Conservation (phyloP, 2,329 filamentous ascomycete genomes). For the Albifimbria verrucaria region DNA sequence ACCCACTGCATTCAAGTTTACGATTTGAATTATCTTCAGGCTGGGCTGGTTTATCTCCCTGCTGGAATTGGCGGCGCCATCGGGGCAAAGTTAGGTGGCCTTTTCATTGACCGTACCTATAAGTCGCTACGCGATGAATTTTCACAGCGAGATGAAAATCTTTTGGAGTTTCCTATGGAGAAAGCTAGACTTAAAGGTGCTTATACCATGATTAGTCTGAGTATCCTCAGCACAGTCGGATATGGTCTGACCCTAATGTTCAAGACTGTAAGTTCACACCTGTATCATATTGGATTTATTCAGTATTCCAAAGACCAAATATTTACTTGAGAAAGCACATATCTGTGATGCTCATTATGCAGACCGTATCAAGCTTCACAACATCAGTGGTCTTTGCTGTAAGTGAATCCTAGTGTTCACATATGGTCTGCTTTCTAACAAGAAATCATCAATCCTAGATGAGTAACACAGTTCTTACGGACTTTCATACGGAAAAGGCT, state of each 20-base stretch:
- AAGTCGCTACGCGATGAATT: not conserved
- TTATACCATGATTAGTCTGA: not conserved
- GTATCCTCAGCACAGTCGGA: not conserved
- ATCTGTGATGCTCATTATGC: not conserved
- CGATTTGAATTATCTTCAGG: slow-evolving; percentile 10
- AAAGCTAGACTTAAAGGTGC: not conserved
- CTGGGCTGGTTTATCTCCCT: slow-evolving; percentile 12
- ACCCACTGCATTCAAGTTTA: slow-evolving; percentile 9
- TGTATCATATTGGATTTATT: no score
- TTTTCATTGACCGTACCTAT: not conserved
- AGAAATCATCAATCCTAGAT: no score
- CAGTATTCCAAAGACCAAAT: no score
- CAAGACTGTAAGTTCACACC: not conserved
- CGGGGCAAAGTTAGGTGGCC: not conserved
- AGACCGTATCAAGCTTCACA: not conserved
- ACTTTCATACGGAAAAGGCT: slow-evolving; percentile 17
- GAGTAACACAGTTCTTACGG: slow-evolving; percentile 23
- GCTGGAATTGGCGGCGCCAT: slow-evolving; percentile 5
- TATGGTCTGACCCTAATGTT: not conserved
- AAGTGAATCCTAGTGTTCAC: no score
- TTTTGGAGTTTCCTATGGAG: not conserved
- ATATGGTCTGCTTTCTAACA: no score
- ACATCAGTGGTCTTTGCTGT: not conserved
- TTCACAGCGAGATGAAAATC: not conserved
- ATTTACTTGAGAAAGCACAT: not conserved